These are phyloP conservation scores for Endoconidiophora laricicola DNA, from an alignment of 2,329 filamentous ascomycete genomes.

Conservation along the genomic window DNA sequence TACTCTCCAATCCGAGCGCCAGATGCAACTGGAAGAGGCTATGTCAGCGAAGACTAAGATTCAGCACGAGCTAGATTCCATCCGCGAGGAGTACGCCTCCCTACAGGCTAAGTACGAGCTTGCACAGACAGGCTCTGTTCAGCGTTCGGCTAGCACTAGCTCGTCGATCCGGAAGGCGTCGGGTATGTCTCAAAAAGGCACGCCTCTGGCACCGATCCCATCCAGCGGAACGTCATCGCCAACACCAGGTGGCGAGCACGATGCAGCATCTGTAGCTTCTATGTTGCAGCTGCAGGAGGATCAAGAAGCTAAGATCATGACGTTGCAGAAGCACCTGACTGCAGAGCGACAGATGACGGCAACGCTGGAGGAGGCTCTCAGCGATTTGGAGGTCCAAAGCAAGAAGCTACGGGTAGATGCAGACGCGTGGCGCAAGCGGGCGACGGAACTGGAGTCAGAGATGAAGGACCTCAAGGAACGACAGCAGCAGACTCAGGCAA, in stretches of 20 bases:
- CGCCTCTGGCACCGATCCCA: constrained; percentile 71
- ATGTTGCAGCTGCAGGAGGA: constrained; percentile 77
- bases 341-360: constrained; percentile 94
- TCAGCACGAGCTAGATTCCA: constrained; percentile 50
- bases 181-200: constrained; percentile 45
- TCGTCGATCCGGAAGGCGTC: constrained; percentile 73
- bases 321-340: constrained; percentile 89
- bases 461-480: constrained; percentile 46
- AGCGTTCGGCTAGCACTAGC: constrained; percentile 41
- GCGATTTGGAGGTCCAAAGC: constrained; percentile 79
- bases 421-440: constrained; percentile 81
- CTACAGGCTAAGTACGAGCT: constrained; percentile 50
- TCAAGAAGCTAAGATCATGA: constrained; percentile 84
- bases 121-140: constrained; percentile 26
- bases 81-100: constrained; percentile 52
- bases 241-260: too few species aligned
- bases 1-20: constrained; percentile 58
- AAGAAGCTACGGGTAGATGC: constrained; percentile 85
- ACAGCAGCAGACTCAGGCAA: constrained; percentile 27
- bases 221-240: constrained; percentile 32
- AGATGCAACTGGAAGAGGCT: constrained; percentile 62
- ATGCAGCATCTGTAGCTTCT: constrained; percentile 23
- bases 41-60: constrained; percentile 45
- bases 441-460: constrained; percentile 55
- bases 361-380: constrained; percentile 87